Evolutionary conservation across 73 alveolate species (phyloP).

Genomic region (Paramecium tetraurelia): DNA sequence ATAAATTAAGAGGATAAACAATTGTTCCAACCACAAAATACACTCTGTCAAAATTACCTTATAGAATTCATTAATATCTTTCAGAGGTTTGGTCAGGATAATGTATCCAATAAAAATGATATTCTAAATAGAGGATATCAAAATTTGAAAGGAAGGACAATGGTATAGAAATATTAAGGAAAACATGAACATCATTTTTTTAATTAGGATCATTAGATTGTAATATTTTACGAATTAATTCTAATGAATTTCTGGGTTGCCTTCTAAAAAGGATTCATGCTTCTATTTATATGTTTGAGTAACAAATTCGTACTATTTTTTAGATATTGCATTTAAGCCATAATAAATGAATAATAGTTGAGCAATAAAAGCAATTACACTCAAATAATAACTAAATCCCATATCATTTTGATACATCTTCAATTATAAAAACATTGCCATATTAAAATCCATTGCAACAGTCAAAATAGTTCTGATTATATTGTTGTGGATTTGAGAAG

Average conservation of each 20-base stretch:
- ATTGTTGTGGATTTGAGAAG: not conserved
- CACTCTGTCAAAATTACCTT: not conserved
- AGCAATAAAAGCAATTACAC: not conserved
- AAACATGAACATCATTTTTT: conserved; percentile 28
- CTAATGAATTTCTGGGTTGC: not conserved
- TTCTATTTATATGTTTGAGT: not conserved
- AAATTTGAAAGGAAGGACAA: not conserved
- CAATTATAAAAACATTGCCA: conserved; percentile 20
- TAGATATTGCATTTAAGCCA: not conserved
- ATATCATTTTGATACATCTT: not conserved
- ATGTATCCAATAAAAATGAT: not conserved
- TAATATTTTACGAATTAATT: not conserved
- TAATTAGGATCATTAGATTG: not conserved
- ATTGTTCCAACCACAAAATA: not conserved
- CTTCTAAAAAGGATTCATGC: conserved; percentile 13
- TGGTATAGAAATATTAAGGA: not conserved
- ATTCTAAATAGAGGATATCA: not conserved
- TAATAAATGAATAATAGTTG: not conserved
- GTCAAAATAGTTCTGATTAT: not conserved
- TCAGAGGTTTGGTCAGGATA: not conserved
- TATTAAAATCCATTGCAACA: conserved; percentile 31
- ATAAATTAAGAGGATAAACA: not conserved
- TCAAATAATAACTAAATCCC: not conserved
- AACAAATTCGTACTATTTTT: not conserved
- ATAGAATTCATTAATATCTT: not conserved